Conservation (phyloP, 106 monocot species). For the Platanthera zijinensis region DNA sequence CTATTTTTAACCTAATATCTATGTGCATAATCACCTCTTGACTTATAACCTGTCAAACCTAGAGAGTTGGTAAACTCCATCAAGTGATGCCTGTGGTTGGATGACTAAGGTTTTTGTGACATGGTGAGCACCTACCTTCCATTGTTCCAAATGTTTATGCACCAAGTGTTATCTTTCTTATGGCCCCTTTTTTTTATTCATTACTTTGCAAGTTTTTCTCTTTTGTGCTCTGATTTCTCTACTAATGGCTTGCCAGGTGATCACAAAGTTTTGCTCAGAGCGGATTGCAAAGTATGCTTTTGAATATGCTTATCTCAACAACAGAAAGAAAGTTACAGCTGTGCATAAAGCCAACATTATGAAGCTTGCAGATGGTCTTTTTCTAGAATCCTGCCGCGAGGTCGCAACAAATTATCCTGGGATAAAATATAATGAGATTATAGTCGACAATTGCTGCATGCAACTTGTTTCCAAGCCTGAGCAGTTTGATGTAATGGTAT, state of each 20-base stretch:
- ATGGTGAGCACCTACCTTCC: neutral
- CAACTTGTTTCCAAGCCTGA: constrained; percentile 12
- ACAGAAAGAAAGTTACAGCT: constrained; percentile 15
- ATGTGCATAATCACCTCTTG: neutral
- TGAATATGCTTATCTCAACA: constrained; percentile 10
- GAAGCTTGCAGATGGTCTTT: constrained; percentile 12
- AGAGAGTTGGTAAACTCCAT: neutral
- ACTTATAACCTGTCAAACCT: neutral
- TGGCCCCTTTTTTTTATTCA: neutral
- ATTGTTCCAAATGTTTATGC: neutral
- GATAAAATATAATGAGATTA: constrained; percentile 11
- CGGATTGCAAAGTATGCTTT: constrained; percentile 12
- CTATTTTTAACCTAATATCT: neutral
- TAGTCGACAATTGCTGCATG: constrained; percentile 14
- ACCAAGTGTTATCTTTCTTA: neutral
- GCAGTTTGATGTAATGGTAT: constrained; percentile 14
- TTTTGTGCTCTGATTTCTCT: neutral
- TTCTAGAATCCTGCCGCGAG: constrained; percentile 10
- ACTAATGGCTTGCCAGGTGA: constrained; percentile 1
- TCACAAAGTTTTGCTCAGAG: constrained; percentile 12
- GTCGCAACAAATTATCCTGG: constrained; percentile 9
- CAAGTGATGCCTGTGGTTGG: neutral
- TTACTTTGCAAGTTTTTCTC: neutral
- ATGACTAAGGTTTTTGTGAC: neutral
- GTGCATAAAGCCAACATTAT: constrained; percentile 13